Base-by-base conservation (phyloP, 441 rosid genomes). In the Euphorbia schlechtendalii region DNA sequence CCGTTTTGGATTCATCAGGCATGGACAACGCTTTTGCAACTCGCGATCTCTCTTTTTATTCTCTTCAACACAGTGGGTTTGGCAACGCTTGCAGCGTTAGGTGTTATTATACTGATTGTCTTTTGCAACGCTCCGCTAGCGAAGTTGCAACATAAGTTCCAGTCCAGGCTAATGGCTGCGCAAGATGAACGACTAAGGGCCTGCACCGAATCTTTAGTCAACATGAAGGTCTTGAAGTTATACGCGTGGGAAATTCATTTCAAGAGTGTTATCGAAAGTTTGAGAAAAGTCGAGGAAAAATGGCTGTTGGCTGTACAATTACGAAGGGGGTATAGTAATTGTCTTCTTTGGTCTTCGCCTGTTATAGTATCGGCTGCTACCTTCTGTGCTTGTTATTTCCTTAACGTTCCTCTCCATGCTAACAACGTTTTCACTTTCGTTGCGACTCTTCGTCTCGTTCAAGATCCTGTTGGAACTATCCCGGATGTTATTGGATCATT, bases 181-280 rank as follows among this genome's bases (percentile, higher is more conserved):
- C 96, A 91, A 72, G 98, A 94, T 38, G 92, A 76, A 69, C 69
- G 98, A 62, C 79, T 94, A 11, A 91, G 80, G 84, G 96, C 94
- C 22, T 73, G 77, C 56, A 76, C 82, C 0, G 99, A 94, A 83
- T 91, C 98, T 69, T 82, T 91, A 8, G 78, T 87, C 61, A 89
- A 83, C 79, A 91, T 94, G 98, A 94, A 89, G 72, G 95, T 94
- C 20, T 59, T 90, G 79, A 93, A 93, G 76, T 70, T 90, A 4
- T 93, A 93, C 61, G 97, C 97, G 8, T 93, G 99, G 99, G 99
- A 93, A 69, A 73, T 77, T n/a, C 93, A 93, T 78, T 90, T 90
- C 72, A 90, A 83, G 80, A 82, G 76, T 24, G 90, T 72, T 40
- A 87, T 93, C 1, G 97, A 93, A 76, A 81, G 68, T 40, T 70